These are phyloP conservation scores for Agrostemma githago DNA, from an alignment of 148 eudicot genomes.

Conservation along the genomic window DNA sequence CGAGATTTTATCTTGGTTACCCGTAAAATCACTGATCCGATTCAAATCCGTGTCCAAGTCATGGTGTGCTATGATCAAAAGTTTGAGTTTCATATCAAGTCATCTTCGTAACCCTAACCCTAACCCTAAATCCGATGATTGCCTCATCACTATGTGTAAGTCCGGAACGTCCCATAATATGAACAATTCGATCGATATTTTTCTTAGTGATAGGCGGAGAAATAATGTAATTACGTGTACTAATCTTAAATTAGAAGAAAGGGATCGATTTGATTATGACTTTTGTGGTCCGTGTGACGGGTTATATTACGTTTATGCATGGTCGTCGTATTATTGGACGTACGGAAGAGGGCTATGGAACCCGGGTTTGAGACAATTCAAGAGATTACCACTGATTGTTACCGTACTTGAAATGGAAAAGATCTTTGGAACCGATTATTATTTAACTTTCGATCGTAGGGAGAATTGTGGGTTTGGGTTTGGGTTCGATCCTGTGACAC, in stretches of 20 bases:
- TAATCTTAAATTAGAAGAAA: neutral
- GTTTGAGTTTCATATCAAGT: neutral
- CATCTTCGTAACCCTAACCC: neutral
- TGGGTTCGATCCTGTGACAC: conserved; percentile 9
- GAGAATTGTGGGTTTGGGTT: conserved; percentile 15
- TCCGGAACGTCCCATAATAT: neutral
- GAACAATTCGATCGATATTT: neutral
- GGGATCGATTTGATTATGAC: neutral
- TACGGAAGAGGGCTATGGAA: neutral
- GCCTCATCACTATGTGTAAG: neutral
- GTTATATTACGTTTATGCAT: conserved; percentile 13
- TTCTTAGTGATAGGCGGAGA: conserved; percentile 6
- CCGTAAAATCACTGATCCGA: neutral
- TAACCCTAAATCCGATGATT: neutral
- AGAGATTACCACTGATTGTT: neutral
- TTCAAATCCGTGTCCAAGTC: neutral
- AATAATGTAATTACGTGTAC: neutral
- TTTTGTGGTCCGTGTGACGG: conserved; percentile 19
- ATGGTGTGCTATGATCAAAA: neutral
- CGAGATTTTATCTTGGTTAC: conserved; percentile 11
- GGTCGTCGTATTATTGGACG: neutral
- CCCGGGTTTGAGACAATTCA: conserved; percentile 1
- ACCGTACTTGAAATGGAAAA: neutral
- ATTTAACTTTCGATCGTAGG: neutral
- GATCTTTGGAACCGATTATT: no score